These are phyloP conservation scores for Colletotrichum nymphaeae DNA, from an alignment of 2,329 filamentous ascomycete species.

Conservation along the genomic window DNA sequence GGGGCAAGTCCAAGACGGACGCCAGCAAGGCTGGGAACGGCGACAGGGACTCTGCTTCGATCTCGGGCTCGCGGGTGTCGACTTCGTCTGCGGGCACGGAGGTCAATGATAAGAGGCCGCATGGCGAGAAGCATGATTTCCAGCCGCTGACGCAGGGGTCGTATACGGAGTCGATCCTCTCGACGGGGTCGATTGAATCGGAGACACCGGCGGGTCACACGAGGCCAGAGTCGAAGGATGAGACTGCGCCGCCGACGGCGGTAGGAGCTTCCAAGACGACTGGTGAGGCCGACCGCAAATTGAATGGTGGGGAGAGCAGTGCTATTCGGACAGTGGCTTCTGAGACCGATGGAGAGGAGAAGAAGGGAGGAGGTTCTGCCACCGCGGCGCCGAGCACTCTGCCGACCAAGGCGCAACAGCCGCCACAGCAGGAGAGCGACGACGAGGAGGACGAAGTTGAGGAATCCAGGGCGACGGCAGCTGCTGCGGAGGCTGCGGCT, in stretches of 20 bases:
- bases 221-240: conserved; percentile 20
- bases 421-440: not conserved
- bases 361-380: too few species aligned
- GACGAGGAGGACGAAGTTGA: conserved; percentile 6
- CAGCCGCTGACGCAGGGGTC: conserved; percentile 53
- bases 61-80: conserved; percentile 25
- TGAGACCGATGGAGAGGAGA: not conserved
- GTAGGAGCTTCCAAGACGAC: not conserved
- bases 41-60: conserved; percentile 42
- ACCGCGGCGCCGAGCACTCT: not conserved
- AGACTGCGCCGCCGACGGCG: not conserved
- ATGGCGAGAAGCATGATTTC: conserved; percentile 24
- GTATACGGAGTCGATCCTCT: conserved; percentile 59
- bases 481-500: conserved; percentile 30
- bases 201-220: conserved; percentile 15
- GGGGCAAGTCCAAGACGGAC: conserved; percentile 38
- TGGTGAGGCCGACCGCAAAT: not conserved
- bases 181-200: conserved; percentile 42
- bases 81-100: conserved; percentile 23
- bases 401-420: not conserved
- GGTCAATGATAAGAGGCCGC: conserved; percentile 4
- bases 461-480: conserved; percentile 21
- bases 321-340: not conserved
- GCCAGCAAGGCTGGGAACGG: conserved; percentile 16
- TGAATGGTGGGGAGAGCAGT: not conserved